These are phyloP conservation scores for Coriolopsis trogii DNA, from an alignment of 1,284 basidiomycete genomes.

Conservation along the genomic window DNA sequence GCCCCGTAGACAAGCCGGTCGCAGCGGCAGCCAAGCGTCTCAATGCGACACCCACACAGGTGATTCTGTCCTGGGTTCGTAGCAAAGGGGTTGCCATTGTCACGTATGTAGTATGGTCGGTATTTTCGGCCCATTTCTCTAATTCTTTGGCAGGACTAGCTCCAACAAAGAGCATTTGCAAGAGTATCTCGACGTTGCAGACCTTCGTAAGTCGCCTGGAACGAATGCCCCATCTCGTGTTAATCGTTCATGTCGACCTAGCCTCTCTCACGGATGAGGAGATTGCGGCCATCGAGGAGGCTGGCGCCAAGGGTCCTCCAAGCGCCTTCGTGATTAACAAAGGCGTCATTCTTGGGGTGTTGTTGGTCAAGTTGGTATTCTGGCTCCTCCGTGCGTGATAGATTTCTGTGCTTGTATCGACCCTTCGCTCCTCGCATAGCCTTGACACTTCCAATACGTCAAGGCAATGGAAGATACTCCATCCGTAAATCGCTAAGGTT, in stretches of 20 bases:
- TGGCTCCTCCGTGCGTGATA: too few relatives aligned
- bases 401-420: too few relatives aligned
- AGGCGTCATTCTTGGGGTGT: background rate
- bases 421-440: too few relatives aligned
- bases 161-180: conserved; percentile 63
- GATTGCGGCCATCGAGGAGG: conserved; percentile 59
- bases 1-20: conserved; percentile 59
- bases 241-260: conserved; percentile 7
- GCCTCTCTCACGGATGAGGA: conserved; percentile 49
- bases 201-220: conserved; percentile 49
- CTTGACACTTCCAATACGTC: too few relatives aligned
- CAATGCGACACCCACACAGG: conserved; percentile 63
- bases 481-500: too few relatives aligned
- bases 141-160: conserved; percentile 55
- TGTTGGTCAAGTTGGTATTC: background rate
- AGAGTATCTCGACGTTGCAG: conserved; percentile 67
- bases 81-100: conserved; percentile 67
- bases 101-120: conserved; percentile 46
- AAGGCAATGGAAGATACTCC: too few relatives aligned
- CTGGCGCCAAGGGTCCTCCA: conserved; percentile 45
- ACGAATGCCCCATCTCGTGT: fast-evolving
- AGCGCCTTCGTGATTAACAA: background rate
- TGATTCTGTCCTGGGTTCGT: conserved; percentile 69
- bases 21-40: conserved; percentile 56
- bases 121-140: background rate